Conservation (phyloP, 176 grass and related monocot species). For the Guadua angustifolia region DNA sequence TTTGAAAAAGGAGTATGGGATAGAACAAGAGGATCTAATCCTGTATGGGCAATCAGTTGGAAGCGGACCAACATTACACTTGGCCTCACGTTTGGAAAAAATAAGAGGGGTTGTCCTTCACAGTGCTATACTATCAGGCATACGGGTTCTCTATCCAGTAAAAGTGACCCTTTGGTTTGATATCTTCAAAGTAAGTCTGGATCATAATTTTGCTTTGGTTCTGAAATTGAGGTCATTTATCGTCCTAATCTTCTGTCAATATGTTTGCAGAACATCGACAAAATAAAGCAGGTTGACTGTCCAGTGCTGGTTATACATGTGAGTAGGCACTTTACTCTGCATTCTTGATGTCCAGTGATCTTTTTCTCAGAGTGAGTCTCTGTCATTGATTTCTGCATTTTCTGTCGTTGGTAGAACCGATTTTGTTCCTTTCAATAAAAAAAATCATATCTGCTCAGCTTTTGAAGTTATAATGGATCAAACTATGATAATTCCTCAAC, state of each 20-base stretch:
- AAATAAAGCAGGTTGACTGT: constrained; percentile 89
- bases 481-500: not conserved
- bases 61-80: constrained; percentile 94
- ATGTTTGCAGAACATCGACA: constrained; percentile 91
- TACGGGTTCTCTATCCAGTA: constrained; percentile 89
- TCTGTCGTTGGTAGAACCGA: constrained; percentile 9
- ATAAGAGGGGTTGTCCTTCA: constrained; percentile 95
- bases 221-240: not conserved
- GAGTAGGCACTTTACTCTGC: constrained; percentile 44
- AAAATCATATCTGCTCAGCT: not conserved
- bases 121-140: constrained; percentile 93
- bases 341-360: not conserved
- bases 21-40: constrained; percentile 87
- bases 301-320: constrained; percentile 98
- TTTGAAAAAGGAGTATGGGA: constrained; percentile 85
- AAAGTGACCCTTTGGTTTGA: constrained; percentile 98
- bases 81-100: constrained; percentile 73
- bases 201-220: constrained; percentile 23
- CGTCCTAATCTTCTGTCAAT: not conserved
- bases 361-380: constrained; percentile 7
- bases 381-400: not conserved
- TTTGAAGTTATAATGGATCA: not conserved
- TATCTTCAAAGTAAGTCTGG: constrained; percentile 88
- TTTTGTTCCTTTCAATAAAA: not conserved
- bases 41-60: constrained; percentile 99